Base-by-base conservation (phyloP, 148 eudicot genomes). In the Arbutus unedo region DNA sequence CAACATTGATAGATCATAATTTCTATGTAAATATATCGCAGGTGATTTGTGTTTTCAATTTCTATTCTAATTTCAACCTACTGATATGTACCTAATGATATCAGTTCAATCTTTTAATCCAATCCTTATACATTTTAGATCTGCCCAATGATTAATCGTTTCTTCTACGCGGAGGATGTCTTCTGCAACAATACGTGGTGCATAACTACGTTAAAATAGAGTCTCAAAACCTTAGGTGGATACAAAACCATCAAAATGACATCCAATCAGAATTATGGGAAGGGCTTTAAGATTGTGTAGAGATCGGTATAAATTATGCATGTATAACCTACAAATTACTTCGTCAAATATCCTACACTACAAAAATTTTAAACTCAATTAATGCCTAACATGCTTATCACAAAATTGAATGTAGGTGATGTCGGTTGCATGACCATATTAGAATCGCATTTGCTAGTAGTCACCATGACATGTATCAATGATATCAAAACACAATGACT, bases 181-280 rank as follows among this genome's bases (percentile, higher is more conserved):
- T 78, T 11, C 13, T 57, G 4, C 81, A 78, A 25, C 81, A 78
- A 38, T 78, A 55, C 23, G 79, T 54, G 23, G 59, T 76, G n/a
- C 59, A 76, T n/a, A 76, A 77, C 18, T 77, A 55, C 25, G 80
- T 55, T 1, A 77, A 77, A 5, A 77, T 77, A 31, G 38, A 19
- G 41, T 18, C 11, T 1, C 50, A 76, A 18, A 76, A 76, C 0
- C 79, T 76, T 21, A 76, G 57, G n/a, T 76, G 79, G 79, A 2
- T 76, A 2, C 25, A 7, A 1, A 49, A 0, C 1, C 59, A 76
- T 50, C 79, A 76, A 15, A 49, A 51, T n/a, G 41, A 50, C 51
- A 50, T 76, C n/a, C 53, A 14, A 9, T 38, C 43, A 43, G 38
- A 49, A 14, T 19, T 76, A 0, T 76, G 49, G 3, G 59, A 50